Conservation (phyloP, 345 rosid genomes). For the Citrus glauca region DNA sequence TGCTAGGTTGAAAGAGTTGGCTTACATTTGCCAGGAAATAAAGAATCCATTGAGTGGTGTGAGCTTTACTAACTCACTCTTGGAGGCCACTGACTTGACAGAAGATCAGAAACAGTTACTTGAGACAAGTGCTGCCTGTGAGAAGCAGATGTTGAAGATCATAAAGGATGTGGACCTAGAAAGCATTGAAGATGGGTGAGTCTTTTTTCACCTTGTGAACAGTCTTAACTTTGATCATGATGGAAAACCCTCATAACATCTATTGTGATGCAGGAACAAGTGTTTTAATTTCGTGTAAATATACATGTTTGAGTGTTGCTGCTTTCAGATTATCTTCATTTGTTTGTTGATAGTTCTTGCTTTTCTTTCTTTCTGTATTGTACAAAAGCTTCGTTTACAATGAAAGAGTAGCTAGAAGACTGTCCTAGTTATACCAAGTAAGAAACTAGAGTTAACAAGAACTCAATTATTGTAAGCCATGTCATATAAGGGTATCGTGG, state of each 20-base stretch:
- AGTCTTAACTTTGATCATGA: neutral
- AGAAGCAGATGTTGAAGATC: conserved; percentile 76
- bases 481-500: neutral
- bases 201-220: neutral
- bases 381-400: neutral
- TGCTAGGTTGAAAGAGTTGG: conserved; percentile 72
- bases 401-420: neutral
- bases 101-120: conserved; percentile 89
- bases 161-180: conserved; percentile 61
- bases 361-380: neutral
- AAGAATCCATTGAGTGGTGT: conserved; percentile 79
- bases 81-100: conserved; percentile 64
- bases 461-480: neutral
- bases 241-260: neutral
- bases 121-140: conserved; percentile 82
- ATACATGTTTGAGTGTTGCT: neutral
- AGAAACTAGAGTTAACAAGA: neutral
- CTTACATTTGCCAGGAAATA: conserved; percentile 75
- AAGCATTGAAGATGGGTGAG: conserved; percentile 79
- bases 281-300: neutral
- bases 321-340: neutral
- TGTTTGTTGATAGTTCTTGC: neutral
- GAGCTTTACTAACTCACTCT: conserved; percentile 65
- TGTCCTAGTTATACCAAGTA: neutral
- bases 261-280: neutral